Base-by-base conservation (phyloP, 805 yeast species). In the Cyberlindnera veronae region DNA sequence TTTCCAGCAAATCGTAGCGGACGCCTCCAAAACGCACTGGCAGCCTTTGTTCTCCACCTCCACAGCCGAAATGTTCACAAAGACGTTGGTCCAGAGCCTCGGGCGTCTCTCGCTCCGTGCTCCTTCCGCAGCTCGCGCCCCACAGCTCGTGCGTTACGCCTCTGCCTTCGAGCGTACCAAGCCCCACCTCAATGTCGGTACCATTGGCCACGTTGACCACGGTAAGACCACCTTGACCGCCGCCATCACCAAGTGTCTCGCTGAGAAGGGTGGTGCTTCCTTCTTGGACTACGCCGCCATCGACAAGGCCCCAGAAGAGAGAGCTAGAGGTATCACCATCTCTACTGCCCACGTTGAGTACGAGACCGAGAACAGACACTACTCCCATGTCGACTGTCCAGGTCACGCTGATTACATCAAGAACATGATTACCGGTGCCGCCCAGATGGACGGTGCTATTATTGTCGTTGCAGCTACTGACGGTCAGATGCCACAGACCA, bases 401-500 rank as follows among this genome's bases (percentile, higher is more conserved):
- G 98, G 98, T 62, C 98, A 91, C 79, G 93, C 95, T 52, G 98
- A 91, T 77, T 91, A 90, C 72, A 91, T 91, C 71, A 91, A 91
- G 76, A 91, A 91, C 71, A 91, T 91, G 98, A 91, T 91, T 68
- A 88, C 96, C 54, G 98, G 98, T 82, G 97, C 98, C 60, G 96
- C 98, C 59, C 96, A 91, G 69, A 90, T 90, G 97, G 98, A 91
- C 68, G 97, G 98, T 76, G 98, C 97, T 54, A 90, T 91, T 58
- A 91, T 91, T 72, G 98, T 91, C 48, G 98, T 93, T 67, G 99
- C 98, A 61, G 99, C 99, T 50, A 76, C 96, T 43, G 99, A 93
- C 63, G 99, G 99, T 62, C 96, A 89, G 73, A 93, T 91, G 98
- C 98, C 97, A 63, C 99, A 93, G 76, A 93, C 99, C 56, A 87